These are phyloP conservation scores for Periconia macrospinosa DNA, from an alignment of 2,329 filamentous ascomycete genomes.

Conservation along the genomic window DNA sequence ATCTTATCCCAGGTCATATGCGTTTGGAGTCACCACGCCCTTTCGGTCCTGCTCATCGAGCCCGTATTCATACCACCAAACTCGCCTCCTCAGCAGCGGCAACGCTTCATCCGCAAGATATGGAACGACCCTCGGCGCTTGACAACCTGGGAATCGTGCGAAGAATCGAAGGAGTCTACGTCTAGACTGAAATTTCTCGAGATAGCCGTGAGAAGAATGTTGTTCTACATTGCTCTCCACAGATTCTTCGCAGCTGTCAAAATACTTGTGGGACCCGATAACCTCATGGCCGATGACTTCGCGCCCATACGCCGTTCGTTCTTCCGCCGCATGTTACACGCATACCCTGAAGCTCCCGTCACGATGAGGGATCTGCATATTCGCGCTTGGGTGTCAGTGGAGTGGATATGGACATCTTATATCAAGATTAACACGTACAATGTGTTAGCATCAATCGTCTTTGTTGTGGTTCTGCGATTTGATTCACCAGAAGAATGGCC, in stretches of 20 bases:
- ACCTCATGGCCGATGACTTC: not conserved
- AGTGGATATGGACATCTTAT: not conserved
- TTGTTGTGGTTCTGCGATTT: slow-evolving; percentile 1
- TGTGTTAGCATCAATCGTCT: not conserved
- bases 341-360: not conserved
- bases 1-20: not conserved
- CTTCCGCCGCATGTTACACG: not conserved
- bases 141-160: not conserved
- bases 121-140: not conserved
- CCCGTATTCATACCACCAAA: not conserved
- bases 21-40: not conserved
- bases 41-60: not conserved
- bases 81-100: not conserved
- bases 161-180: not conserved
- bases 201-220: not conserved
- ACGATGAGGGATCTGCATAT: not conserved
- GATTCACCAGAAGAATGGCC: slow-evolving; percentile 8
- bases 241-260: not conserved
- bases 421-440: not conserved
- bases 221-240: not conserved
- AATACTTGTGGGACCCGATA: not conserved
- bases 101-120: not conserved
- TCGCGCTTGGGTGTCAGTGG: not conserved
- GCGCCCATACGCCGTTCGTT: not conserved
- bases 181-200: not conserved